These are phyloP conservation scores for Teratosphaeria viscida DNA, from an alignment of 2,329 filamentous ascomycete species.

Conservation along the genomic window DNA sequence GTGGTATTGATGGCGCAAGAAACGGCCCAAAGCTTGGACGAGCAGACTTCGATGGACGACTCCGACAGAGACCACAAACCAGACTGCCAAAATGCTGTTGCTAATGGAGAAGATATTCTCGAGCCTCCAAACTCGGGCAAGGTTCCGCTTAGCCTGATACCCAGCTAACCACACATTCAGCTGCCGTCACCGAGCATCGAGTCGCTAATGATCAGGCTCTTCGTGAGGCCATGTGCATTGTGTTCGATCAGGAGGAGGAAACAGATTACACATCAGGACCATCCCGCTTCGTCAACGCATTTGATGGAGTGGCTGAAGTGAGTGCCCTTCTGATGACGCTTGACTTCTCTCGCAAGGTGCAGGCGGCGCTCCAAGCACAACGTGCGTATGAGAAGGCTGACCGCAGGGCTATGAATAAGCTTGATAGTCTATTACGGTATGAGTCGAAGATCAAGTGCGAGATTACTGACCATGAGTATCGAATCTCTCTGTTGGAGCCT, in stretches of 20 bases:
- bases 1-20: background rate
- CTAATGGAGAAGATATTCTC: background rate
- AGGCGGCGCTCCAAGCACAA: slow-evolving; percentile 4
- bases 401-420: background rate
- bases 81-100: background rate
- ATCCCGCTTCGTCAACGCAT: slow-evolving; percentile 4
- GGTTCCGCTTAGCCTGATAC: background rate
- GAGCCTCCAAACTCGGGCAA: background rate
- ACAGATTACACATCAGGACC: slow-evolving; percentile 10
- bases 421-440: background rate
- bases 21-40: background rate
- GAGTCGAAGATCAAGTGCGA: slow-evolving; percentile 2
- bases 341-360: slow-evolving; percentile 3
- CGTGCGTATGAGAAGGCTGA: slow-evolving; percentile 1
- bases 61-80: background rate
- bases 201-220: background rate
- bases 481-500: background rate
- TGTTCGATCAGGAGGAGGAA: background rate
- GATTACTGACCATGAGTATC: slow-evolving; percentile 3
- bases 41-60: background rate
- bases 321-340: slow-evolving; percentile 7
- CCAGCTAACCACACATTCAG: background rate
- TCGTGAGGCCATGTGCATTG: background rate
- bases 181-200: background rate
- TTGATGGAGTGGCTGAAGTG: slow-evolving; percentile 7